These are phyloP conservation scores for Astragalus glycyphyllos DNA, from an alignment of 306 rosid species.

Conservation along the genomic window DNA sequence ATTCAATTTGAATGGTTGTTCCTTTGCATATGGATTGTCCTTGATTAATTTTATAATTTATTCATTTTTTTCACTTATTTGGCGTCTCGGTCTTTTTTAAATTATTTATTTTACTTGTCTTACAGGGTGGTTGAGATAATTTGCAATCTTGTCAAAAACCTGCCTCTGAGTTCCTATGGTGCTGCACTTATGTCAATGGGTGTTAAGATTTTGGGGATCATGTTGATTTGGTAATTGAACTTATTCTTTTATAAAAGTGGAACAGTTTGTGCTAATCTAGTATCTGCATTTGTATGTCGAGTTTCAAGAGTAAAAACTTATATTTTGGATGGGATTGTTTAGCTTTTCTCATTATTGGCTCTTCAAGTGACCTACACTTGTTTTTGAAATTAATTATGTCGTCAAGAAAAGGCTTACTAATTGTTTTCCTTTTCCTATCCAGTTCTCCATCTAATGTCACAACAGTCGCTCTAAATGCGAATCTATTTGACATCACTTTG, in stretches of 20 bases:
- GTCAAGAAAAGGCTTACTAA: slow-evolving; percentile 26
- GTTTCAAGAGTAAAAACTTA: neutral
- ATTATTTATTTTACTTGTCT: slow-evolving; percentile 35
- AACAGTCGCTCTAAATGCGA: slow-evolving; percentile 66
- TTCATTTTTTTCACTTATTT: slow-evolving; percentile 17
- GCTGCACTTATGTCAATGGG: slow-evolving; percentile 81
- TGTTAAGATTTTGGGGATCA: slow-evolving; percentile 68
- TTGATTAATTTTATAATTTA: slow-evolving; percentile 18
- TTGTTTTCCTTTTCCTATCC: slow-evolving; percentile 41
- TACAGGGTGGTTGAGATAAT: slow-evolving; percentile 82
- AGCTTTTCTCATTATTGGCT: slow-evolving; percentile 28
- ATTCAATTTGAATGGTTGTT: slow-evolving; percentile 25
- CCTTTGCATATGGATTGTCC: slow-evolving; percentile 26
- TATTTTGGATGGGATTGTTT: slow-evolving; percentile 26
- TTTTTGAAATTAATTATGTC: slow-evolving; percentile 34
- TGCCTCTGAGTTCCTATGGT: slow-evolving; percentile 64
- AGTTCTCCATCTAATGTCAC: slow-evolving; percentile 82
- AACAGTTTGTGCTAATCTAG: slow-evolving; percentile 19
- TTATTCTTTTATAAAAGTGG: slow-evolving; percentile 30
- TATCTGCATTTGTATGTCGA: slow-evolving; percentile 23
- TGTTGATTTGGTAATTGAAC: slow-evolving; percentile 75
- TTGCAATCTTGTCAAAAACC: slow-evolving; percentile 71
- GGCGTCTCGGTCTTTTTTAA: slow-evolving; percentile 28
- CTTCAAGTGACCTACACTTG: slow-evolving; percentile 8
- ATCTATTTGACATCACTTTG: slow-evolving; percentile 66